Conservation (phyloP, 2,329 filamentous ascomycete genomes). For the Fragosphaeria purpurea region DNA sequence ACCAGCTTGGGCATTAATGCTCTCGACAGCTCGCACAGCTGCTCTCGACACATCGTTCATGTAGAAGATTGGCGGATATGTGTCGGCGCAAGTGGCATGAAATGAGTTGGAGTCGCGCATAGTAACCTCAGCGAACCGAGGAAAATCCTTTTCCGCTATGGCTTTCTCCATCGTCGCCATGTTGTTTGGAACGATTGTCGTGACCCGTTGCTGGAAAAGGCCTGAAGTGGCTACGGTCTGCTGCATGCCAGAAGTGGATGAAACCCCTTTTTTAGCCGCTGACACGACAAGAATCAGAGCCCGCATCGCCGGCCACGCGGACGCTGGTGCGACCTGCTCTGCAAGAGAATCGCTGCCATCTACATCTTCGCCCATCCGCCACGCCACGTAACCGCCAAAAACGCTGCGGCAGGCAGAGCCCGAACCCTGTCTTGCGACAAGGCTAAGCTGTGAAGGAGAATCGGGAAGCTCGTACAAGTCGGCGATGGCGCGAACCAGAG, state of each 20-base stretch:
- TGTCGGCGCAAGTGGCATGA: conserved; percentile 90
- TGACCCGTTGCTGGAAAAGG: conserved; percentile 71
- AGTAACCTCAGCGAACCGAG: conserved; percentile 75
- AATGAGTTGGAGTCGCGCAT: conserved; percentile 98
- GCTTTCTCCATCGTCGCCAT: conserved; percentile 19
- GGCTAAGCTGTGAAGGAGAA: conserved; percentile 70
- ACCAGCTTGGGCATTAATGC: conserved; percentile 72
- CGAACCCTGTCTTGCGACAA: conserved; percentile 86
- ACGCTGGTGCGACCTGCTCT: conserved; percentile 75
- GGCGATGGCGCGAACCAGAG: conserved; percentile 74
- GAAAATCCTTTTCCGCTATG: conserved; percentile 57
- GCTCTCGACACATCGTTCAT: conserved; percentile 89
- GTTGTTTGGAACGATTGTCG: conserved; percentile 50
- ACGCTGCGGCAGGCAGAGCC: conserved; percentile 89
- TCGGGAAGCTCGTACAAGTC: conserved; percentile 81
- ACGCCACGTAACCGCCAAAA: conserved; percentile 93
- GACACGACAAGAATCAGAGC: conserved; percentile 85
- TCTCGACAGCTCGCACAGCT: conserved; percentile 79
- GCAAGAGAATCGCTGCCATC: conserved; percentile 85
- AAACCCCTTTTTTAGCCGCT: conserved; percentile 91
- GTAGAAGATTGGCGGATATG: conserved; percentile 96
- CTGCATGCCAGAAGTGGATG: conserved; percentile 91
- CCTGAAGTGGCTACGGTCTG: conserved; percentile 84
- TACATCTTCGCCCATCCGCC: conserved; percentile 65
- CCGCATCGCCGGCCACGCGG: conserved; percentile 93